These are phyloP conservation scores for Verbascum thapsus DNA, from an alignment of 257 asterid genomes.

Conservation along the genomic window DNA sequence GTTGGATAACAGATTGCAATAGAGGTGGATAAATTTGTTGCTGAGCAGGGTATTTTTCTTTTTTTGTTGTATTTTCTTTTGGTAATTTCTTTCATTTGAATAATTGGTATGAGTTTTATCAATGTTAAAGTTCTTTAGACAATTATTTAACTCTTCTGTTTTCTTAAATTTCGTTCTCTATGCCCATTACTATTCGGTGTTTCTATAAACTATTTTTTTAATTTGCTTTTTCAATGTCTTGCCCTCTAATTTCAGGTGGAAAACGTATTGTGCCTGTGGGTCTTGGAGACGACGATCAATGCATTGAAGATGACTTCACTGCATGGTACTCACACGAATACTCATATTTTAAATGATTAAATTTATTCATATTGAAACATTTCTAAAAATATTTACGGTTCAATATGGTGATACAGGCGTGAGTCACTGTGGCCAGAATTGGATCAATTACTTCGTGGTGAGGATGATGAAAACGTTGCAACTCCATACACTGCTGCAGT, in stretches of 20 bases:
- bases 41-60: constrained; percentile 66
- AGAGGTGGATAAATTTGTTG: constrained; percentile 69
- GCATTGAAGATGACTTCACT: constrained; percentile 97
- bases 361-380: not conserved
- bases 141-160: not conserved
- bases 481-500: constrained; percentile 97
- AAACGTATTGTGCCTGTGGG: constrained; percentile 80
- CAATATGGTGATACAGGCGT: constrained; percentile 59
- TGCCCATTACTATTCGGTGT: no score
- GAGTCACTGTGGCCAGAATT: constrained; percentile 91
- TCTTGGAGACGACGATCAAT: constrained; percentile 98
- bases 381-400: constrained; percentile 6
- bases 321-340: constrained; percentile 60
- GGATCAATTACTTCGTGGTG: constrained; percentile 71
- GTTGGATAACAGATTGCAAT: constrained; percentile 70
- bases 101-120: constrained; percentile 2
- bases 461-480: constrained; percentile 61
- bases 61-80: constrained; percentile 3
- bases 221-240: no score
- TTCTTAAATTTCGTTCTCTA: no score
- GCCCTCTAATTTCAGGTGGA: constrained; percentile 72
- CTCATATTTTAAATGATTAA: not conserved
- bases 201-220: no score
- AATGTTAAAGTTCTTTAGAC: no score
- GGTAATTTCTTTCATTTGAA: no score